Base-by-base conservation (phyloP, 768 basidiomycete species). In the Pleurotus tuber-regium region DNA sequence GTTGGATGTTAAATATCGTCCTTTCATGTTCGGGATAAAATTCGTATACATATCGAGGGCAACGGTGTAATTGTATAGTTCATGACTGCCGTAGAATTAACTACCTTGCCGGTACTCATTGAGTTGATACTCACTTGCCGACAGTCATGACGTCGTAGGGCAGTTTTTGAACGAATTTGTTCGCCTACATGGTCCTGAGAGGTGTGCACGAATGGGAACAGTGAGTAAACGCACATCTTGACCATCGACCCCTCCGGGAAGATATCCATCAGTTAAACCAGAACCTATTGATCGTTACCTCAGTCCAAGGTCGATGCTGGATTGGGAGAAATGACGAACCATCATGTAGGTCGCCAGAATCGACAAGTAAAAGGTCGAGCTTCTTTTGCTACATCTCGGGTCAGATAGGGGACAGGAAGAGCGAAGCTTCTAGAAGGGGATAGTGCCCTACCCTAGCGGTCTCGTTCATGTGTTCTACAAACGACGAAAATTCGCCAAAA, bases 401-500 rank as follows among this genome's bases (percentile, higher is more conserved):
- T n/a, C n/a, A n/a, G n/a, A n/a, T n/a, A n/a, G n/a, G n/a, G n/a
- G n/a, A n/a, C n/a, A n/a, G n/a, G n/a, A n/a, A n/a, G n/a, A n/a
- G n/a, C n/a, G n/a, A n/a, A n/a, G n/a, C n/a, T n/a, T n/a, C n/a
- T n/a, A n/a, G n/a, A n/a, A n/a, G n/a, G n/a, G n/a, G n/a, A n/a
- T n/a, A 10, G 19, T 18, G n/a, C 24, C 54, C 31, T 54, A 84
- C 84, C 41, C 76, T 47, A 3, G 93, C 92, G 36, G 86, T 72
- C 29, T 77, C 61, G 69, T 92, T 89, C 86, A 95, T 87, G 53
- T 89, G 89, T 2, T 79, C 59, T 11, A 91, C 86, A 57, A 95
- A 97, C n/a, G 87, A 90, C 31, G 86, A 76, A 62, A 94, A 87
- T 57, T 92, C 89, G n/a, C 91, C 92, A 23, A 84, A 63, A 48